These are phyloP conservation scores for Fusarium sp. DNA, from an alignment of 2,329 filamentous ascomycete genomes.

Conservation along the genomic window DNA sequence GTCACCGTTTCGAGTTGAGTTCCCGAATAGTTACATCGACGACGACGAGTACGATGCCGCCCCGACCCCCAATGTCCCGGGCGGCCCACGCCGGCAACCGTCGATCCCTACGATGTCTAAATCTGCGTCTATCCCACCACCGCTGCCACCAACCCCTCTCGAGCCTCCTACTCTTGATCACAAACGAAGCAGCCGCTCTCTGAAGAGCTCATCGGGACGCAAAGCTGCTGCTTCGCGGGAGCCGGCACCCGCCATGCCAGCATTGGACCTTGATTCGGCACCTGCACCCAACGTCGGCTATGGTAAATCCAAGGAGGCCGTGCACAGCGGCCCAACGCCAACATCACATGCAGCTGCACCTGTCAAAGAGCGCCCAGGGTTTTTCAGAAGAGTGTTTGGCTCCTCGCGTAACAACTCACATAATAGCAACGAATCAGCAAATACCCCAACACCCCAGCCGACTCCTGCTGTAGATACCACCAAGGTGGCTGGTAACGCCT, in stretches of 20 bases:
- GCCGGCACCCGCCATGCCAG: slow-evolving; percentile 47
- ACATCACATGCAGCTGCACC: slow-evolving; percentile 58
- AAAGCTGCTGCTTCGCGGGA: slow-evolving; percentile 47
- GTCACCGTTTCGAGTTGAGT: slow-evolving; percentile 61
- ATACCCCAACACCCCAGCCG: slow-evolving; percentile 37
- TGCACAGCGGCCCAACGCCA: slow-evolving; percentile 62
- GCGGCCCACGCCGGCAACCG: slow-evolving; percentile 72
- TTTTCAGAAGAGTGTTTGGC: slow-evolving; percentile 92
- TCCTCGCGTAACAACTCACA: slow-evolving; percentile 68
- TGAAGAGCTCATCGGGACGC: slow-evolving; percentile 59
- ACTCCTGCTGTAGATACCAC: slow-evolving; percentile 45
- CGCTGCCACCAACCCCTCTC: slow-evolving; percentile 53
- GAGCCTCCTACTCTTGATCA: slow-evolving; percentile 60
- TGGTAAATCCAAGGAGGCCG: slow-evolving; percentile 66
- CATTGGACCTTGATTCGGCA: slow-evolving; percentile 62
- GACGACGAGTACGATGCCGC: slow-evolving; percentile 78
- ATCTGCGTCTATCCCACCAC: slow-evolving; percentile 48
- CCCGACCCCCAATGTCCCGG: slow-evolving; percentile 85
- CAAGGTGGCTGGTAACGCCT: slow-evolving; percentile 61
- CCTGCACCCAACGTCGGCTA: slow-evolving; percentile 70
- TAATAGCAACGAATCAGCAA: slow-evolving; percentile 41
- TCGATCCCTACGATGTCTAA: slow-evolving; percentile 52
- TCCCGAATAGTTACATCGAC: slow-evolving; percentile 59
- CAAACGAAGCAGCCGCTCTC: slow-evolving; percentile 68
- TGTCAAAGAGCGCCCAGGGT: slow-evolving; percentile 80